Percentiles rank a stretch among this genome's conserved stretches.
Evolutionary conservation across 371 early-diverging fungal species (phyloP).

Genomic region (Mucor sp.): DNA sequence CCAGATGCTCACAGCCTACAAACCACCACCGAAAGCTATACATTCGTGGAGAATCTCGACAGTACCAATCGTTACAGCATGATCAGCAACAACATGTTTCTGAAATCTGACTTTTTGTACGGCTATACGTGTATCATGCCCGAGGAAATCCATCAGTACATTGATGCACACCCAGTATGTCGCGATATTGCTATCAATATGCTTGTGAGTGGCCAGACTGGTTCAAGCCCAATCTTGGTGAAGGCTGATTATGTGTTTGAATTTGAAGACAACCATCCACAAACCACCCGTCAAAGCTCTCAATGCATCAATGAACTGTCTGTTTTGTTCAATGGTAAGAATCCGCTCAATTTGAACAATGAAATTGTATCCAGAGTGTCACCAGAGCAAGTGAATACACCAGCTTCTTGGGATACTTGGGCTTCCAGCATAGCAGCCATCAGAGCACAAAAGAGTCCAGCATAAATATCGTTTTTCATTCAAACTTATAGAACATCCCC

Average conservation of each 20-base stretch:
- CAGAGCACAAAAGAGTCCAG: background rate
- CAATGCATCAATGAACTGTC: constrained; percentile 8
- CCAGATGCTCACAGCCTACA: constrained; percentile 7
- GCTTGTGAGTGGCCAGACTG: constrained; percentile 29
- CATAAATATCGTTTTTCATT: background rate
- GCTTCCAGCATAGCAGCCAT: background rate
- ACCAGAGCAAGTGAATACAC: background rate
- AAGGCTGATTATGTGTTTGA: background rate
- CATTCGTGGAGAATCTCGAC: background rate
- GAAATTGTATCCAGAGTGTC: constrained; percentile 7
- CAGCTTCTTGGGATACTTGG: background rate
- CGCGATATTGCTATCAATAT: constrained; percentile 32
- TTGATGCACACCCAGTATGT: constrained; percentile 31
- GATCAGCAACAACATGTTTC: constrained; percentile 26
- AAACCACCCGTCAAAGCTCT: background rate
- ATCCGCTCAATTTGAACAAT: constrained; percentile 12
- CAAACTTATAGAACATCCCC: background rate
- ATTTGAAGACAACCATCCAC: background rate
- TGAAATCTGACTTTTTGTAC: constrained; percentile 29
- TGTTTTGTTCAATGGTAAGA: constrained; percentile 4
- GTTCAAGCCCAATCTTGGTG: constrained; percentile 21
- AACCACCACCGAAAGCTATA: background rate
- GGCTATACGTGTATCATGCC: constrained; percentile 40
- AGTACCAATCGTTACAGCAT: constrained; percentile 24
- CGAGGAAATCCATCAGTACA: constrained; percentile 24